These are phyloP conservation scores for Krasilnikovozyma curviuscula DNA, from an alignment of 768 basidiomycete genomes.

Conservation along the genomic window DNA sequence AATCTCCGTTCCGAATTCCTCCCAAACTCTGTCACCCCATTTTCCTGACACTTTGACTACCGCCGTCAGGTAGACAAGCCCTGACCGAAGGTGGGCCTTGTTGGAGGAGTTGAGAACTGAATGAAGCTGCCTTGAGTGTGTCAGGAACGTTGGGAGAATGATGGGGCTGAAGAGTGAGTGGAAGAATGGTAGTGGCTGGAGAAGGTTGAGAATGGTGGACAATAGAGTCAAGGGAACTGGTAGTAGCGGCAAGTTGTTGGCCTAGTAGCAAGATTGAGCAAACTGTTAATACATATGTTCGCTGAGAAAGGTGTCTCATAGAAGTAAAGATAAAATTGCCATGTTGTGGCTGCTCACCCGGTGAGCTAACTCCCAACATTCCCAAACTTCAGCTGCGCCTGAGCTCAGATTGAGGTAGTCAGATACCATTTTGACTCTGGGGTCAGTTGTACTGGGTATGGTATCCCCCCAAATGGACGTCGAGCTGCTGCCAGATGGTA, in stretches of 20 bases:
- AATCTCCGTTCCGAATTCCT: slow-evolving; percentile 57
- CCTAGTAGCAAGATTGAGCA: not conserved
- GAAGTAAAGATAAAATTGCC: not conserved
- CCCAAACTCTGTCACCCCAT: slow-evolving; percentile 31
- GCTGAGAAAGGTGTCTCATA: slow-evolving; percentile 13
- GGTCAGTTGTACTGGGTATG: too few relatives aligned
- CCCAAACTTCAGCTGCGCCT: slow-evolving; percentile 43
- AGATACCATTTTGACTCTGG: slow-evolving; percentile 30
- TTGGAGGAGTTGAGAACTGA: slow-evolving; percentile 42
- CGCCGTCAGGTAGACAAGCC: slow-evolving; percentile 43
- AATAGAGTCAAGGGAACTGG: slow-evolving; percentile 34
- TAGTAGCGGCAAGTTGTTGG: slow-evolving; percentile 4
- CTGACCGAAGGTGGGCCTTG: slow-evolving; percentile 46
- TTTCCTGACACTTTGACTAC: slow-evolving; percentile 14
- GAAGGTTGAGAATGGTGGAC: slow-evolving; percentile 40
- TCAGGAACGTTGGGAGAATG: slow-evolving; percentile 41
- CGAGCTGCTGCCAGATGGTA: too few relatives aligned
- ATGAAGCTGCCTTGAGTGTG: slow-evolving; percentile 40
- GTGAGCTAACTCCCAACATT: slow-evolving; percentile 39
- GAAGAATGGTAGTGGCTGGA: slow-evolving; percentile 49
- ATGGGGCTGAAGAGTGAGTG: slow-evolving; percentile 46
- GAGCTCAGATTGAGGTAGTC: slow-evolving; percentile 43
- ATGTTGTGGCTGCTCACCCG: slow-evolving; percentile 33
- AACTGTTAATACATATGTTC: not conserved
- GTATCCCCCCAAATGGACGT: too few relatives aligned